Evolutionary conservation across 345 rosid genomes (phyloP).

Genomic region (Linum usitatissimum): DNA sequence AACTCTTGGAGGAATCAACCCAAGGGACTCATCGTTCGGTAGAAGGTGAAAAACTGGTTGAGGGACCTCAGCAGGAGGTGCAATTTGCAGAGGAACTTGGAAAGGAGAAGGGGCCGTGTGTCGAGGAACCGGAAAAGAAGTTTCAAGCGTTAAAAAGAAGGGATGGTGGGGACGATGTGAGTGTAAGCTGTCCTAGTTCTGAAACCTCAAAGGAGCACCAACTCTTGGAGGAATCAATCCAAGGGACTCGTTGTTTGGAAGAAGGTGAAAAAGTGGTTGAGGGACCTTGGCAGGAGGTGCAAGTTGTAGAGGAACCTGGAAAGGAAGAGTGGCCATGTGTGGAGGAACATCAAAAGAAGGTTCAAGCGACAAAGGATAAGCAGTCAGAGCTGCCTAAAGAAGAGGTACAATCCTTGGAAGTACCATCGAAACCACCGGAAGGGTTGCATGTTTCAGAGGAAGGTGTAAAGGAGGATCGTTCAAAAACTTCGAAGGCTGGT

Average conservation of each 20-base stretch:
- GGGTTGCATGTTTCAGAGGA: slow-evolving; percentile 9
- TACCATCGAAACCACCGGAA: slow-evolving; percentile 1
- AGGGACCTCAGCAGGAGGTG: slow-evolving; percentile 9
- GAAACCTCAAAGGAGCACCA: slow-evolving; percentile 22
- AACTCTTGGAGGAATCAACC: slow-evolving; percentile 2
- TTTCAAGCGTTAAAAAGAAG: background rate
- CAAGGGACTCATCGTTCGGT: slow-evolving; percentile 3
- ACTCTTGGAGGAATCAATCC: background rate
- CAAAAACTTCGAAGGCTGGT: slow-evolving; percentile 31
- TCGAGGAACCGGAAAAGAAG: slow-evolving; percentile 1
- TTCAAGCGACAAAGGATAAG: slow-evolving; percentile 1
- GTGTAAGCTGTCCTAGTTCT: slow-evolving; percentile 20
- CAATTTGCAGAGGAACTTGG: background rate
- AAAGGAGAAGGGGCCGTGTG: background rate
- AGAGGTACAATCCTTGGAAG: slow-evolving; percentile 1
- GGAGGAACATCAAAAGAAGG: slow-evolving; percentile 3
- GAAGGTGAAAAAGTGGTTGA: slow-evolving; percentile 4
- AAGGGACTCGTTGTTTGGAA: slow-evolving; percentile 1
- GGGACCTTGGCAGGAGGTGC: slow-evolving; percentile 8
- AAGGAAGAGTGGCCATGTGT: background rate
- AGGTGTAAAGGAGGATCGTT: slow-evolving; percentile 22
- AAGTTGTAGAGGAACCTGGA: background rate
- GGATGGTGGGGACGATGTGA: slow-evolving; percentile 19
- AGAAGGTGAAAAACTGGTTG: slow-evolving; percentile 4
- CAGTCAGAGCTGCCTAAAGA: slow-evolving; percentile 6